A percentile compares a stretch with the other conserved stretches of the same genome.
phyloP scores from a whole-genome alignment of 257 asterid genomes.

The Datura wrightii region DNA sequence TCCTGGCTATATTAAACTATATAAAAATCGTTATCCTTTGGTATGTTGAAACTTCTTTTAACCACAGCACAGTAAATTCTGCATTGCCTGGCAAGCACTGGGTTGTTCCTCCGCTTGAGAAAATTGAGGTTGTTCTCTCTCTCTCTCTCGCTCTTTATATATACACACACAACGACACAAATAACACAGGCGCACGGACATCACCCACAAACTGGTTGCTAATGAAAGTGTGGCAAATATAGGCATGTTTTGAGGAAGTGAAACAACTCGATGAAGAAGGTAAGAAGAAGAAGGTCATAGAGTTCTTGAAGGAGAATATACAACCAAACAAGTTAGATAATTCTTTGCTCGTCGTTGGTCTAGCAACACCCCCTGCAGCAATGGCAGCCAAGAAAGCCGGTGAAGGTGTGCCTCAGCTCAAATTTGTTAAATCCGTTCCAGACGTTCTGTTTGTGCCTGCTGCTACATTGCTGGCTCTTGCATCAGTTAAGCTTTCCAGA shows the following conservation, averaged over 20 bases:
- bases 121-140: constrained; percentile 59
- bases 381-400: constrained; percentile 92
- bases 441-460: constrained; percentile 81
- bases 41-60: constrained; percentile 1
- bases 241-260: constrained; percentile 58
- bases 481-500: constrained; percentile 69
- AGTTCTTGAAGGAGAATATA: constrained; percentile 68
- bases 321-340: constrained; percentile 65
- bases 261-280: constrained; percentile 41
- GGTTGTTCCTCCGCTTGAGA: constrained; percentile 58
- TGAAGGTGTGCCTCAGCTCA: constrained; percentile 80
- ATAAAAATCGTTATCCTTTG: not conserved
- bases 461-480: constrained; percentile 75
- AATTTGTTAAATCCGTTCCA: constrained; percentile 69
- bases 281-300: constrained; percentile 56
- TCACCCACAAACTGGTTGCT: constrained; percentile 14
- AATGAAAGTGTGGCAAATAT: constrained; percentile 28
- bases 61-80: constrained; percentile 66
- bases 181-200: not conserved
- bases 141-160: constrained; percentile 25
- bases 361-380: constrained; percentile 82
- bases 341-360: constrained; percentile 68
- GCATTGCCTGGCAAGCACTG: constrained; percentile 93
- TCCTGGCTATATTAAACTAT: not conserved
- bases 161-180: not conserved